A percentile compares a stretch with the other conserved stretches of the same genome.
phyloP scores from a whole-genome alignment of 345 rosid genomes.

The Litchi chinensis region DNA sequence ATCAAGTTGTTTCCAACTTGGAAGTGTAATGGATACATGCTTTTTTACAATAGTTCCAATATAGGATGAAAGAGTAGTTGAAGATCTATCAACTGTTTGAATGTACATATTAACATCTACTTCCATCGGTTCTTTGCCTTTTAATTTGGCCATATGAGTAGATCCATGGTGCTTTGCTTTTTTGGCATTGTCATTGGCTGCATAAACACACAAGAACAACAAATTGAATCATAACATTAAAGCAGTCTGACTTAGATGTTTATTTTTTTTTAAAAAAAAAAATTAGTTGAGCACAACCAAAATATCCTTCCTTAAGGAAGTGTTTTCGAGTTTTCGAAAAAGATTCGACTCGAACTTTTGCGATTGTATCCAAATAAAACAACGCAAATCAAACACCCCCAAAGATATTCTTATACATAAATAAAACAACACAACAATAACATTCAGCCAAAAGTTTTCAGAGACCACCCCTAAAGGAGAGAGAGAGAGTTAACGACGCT shows the following conservation, averaged over 20 bases:
- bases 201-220: too few relatives aligned
- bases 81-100: not conserved
- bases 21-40: not conserved
- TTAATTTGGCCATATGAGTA: too few relatives aligned
- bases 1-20: not conserved
- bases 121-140: not conserved
- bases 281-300: not conserved
- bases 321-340: not conserved
- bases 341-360: not conserved
- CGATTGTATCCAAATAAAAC: too few relatives aligned
- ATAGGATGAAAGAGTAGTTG: not conserved
- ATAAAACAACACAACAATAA: not conserved
- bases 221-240: too few relatives aligned
- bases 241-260: too few relatives aligned
- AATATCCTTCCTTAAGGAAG: not conserved
- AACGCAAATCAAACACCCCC: too few relatives aligned
- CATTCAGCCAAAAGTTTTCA: constrained; percentile 8
- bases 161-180: too few relatives aligned
- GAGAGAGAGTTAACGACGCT: not conserved
- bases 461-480: constrained; percentile 20
- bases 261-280: too few relatives aligned
- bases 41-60: not conserved
- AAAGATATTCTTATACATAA: not conserved
- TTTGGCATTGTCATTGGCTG: too few relatives aligned
- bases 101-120: not conserved